These are phyloP conservation scores for Hypoxylon rickii DNA, from an alignment of 495 filamentous ascomycete species.

Conservation along the genomic window DNA sequence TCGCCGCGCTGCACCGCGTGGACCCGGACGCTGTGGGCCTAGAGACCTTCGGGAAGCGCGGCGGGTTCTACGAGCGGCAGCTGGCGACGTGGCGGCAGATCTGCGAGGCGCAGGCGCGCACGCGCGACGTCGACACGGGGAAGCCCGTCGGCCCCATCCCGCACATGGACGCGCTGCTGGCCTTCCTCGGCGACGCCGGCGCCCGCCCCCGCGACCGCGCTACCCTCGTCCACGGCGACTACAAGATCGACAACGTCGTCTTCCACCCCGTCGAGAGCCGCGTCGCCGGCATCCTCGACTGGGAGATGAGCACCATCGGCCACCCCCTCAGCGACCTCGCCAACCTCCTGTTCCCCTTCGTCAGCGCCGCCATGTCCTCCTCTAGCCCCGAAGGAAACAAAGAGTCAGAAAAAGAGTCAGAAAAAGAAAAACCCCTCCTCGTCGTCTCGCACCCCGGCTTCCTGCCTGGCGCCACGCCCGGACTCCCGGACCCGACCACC, in stretches of 20 bases:
- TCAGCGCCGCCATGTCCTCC: conserved; percentile 44
- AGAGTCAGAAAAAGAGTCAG: too few relatives aligned
- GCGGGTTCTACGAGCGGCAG: conserved; percentile 86
- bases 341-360: conserved; percentile 76
- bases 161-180: conserved; percentile 76
- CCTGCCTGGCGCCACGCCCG: conserved; percentile 62
- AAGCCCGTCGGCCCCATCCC: conserved; percentile 80
- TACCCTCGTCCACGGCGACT: conserved; percentile 89
- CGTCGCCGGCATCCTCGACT: conserved; percentile 93
- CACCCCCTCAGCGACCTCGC: conserved; percentile 89
- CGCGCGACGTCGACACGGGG: conserved; percentile 75
- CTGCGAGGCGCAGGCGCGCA: conserved; percentile 73
- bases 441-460: conserved; percentile 56
- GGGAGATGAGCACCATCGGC: conserved; percentile 96
- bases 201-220: conserved; percentile 77
- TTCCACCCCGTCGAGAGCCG: conserved; percentile 86
- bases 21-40: conserved; percentile 67
- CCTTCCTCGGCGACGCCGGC: conserved; percentile 70
- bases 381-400: too few relatives aligned
- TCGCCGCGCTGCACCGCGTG: conserved; percentile 85
- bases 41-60: conserved; percentile 70
- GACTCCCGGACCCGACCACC: conserved; percentile 74
- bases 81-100: conserved; percentile 79
- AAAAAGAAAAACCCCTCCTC: conserved; percentile 22
- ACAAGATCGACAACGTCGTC: conserved; percentile 97